Evolutionary conservation across 1,284 basidiomycete genomes (phyloP).

Genomic region (Coriolopsis trogii): DNA sequence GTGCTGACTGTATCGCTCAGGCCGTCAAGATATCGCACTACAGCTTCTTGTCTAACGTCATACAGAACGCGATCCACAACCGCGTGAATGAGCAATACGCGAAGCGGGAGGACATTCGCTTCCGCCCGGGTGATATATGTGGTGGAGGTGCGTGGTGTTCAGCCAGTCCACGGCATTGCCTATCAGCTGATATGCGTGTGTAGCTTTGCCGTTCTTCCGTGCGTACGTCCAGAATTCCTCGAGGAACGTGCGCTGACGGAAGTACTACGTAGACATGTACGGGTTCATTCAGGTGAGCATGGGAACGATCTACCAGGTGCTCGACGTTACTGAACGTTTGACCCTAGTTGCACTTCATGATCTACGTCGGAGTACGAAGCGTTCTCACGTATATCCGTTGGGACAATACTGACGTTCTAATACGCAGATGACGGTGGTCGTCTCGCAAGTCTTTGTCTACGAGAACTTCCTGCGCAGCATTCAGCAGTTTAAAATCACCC

Average conservation of each 20-base stretch:
- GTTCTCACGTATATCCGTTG: not conserved
- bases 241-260: not conserved
- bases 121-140: conserved; percentile 57
- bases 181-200: too few relatives aligned
- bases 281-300: conserved; percentile 48
- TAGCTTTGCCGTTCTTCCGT: conserved; percentile 36
- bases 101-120: conserved; percentile 37
- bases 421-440: conserved; percentile 47
- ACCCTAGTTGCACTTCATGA: conserved; percentile 3
- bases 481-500: conserved; percentile 62
- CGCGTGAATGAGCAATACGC: conserved; percentile 44
- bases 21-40: conserved; percentile 75
- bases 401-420: not conserved
- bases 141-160: conserved; percentile 44
- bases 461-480: conserved; percentile 68
- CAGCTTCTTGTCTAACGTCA: conserved; percentile 63
- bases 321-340: too few relatives aligned
- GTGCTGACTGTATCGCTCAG: conserved; percentile 32
- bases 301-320: too few relatives aligned
- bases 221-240: too few relatives aligned
- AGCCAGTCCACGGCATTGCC: too few relatives aligned
- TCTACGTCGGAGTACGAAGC: conserved; percentile 7
- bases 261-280: conserved; percentile 58
- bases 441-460: conserved; percentile 72
- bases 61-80: conserved; percentile 56